These are phyloP conservation scores for Pseudopithomyces maydicus DNA, from an alignment of 2,329 filamentous ascomycete genomes.

Conservation along the genomic window DNA sequence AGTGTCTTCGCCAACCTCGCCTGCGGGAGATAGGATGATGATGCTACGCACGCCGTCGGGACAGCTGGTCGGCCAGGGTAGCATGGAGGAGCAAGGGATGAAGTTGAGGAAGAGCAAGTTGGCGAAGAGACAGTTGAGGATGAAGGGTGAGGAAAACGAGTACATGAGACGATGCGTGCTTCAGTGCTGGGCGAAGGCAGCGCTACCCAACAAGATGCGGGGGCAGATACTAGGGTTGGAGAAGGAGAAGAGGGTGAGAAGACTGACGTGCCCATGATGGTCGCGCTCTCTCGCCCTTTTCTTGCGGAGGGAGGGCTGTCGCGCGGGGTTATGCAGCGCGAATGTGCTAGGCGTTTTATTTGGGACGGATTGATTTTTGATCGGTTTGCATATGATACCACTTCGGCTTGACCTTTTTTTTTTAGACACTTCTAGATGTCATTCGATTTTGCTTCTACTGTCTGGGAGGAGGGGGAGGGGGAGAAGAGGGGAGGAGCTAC, in stretches of 20 bases:
- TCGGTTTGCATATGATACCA: constrained; percentile 21
- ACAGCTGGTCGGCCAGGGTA: constrained; percentile 8
- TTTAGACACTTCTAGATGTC: neutral
- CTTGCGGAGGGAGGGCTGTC: neutral
- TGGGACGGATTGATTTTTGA: neutral
- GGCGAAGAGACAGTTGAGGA: constrained; percentile 51
- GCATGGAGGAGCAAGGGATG: constrained; percentile 29
- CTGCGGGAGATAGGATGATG: constrained; percentile 14
- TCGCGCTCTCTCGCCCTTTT: neutral
- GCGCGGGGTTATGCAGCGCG: no score
- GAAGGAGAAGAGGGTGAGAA: constrained; percentile 28
- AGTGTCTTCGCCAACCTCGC: constrained; percentile 34
- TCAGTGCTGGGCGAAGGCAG: constrained; percentile 49
- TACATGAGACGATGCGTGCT: constrained; percentile 49
- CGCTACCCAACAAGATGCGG: constrained; percentile 31
- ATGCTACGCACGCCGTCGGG: constrained; percentile 20
- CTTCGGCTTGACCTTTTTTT: constrained; percentile 5
- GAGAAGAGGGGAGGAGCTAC: no score
- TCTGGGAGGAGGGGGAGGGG: no score
- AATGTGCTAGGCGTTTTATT: neutral
- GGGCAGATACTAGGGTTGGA: constrained; percentile 24
- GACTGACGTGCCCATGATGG: constrained; percentile 37
- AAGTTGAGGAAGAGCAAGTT: constrained; percentile 47
- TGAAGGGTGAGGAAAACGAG: constrained; percentile 51
- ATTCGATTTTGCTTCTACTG: neutral